Evolutionary conservation across 2,329 filamentous ascomycete genomes (phyloP).

Genomic region (Bipolaris victoriae): DNA sequence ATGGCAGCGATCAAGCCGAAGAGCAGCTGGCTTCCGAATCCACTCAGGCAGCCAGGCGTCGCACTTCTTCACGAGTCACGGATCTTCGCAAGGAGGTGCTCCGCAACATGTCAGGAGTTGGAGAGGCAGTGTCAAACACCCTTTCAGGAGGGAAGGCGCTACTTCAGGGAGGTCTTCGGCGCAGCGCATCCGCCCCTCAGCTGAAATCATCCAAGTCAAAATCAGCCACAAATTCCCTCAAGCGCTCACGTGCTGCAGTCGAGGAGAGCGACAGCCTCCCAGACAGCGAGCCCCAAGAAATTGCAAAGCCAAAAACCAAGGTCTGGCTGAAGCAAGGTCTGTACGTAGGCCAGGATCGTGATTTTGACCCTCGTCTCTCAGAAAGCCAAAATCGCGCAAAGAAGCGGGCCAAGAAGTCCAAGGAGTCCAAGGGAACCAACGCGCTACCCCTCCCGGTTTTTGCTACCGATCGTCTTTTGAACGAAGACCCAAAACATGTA

Average conservation of each 20-base stretch:
- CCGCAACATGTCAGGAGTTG: conserved; percentile 38
- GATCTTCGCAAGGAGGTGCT: conserved; percentile 45
- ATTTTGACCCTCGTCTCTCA: conserved; percentile 52
- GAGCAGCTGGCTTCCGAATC: conserved; percentile 42
- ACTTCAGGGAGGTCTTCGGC: conserved; percentile 36
- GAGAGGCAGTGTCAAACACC: conserved; percentile 36
- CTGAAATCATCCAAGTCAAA: conserved; percentile 24
- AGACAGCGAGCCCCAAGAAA: conserved; percentile 21
- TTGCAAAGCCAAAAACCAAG: conserved; percentile 61
- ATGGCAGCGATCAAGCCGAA: conserved; percentile 34
- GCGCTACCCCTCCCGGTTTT: conserved; percentile 79
- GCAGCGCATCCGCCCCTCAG: conserved; percentile 36
- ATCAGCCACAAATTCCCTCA: conserved; percentile 23
- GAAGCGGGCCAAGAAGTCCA: conserved; percentile 39
- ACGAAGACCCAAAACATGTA: conserved; percentile 57
- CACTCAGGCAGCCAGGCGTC: conserved; percentile 42
- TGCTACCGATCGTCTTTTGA: conserved; percentile 71
- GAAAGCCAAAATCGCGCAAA: conserved; percentile 54
- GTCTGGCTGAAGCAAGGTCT: conserved; percentile 82
- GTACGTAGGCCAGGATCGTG: conserved; percentile 77
- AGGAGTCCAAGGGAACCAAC: conserved; percentile 54
- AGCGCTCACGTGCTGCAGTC: conserved; percentile 32
- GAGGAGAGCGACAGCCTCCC: conserved; percentile 26
- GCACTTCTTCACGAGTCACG: conserved; percentile 40
- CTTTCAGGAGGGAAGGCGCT: conserved; percentile 48